Evolutionary conservation across 805 yeast species (phyloP), one percentile per base, ranked within the genome.

Genomic region (Candida sonorensis): DNA sequence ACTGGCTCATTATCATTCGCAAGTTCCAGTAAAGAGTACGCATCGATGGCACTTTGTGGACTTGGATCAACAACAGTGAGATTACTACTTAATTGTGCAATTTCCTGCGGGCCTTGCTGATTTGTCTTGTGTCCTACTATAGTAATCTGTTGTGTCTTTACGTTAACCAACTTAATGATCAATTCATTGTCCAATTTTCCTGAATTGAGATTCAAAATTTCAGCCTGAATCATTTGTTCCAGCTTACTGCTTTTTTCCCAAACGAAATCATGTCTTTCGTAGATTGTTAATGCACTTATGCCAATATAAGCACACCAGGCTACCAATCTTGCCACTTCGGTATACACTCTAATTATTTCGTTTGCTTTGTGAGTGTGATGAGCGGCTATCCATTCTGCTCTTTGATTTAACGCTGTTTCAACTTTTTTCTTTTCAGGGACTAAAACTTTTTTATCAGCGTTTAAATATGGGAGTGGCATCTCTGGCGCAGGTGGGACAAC

Each of bases 401-500:
- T 43, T 7, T 47, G 33, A 0, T 55, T 46, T 8, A 62, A 33
- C 0, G 48, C 60, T n/a, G 42, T 34, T 11, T 55, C 55, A 1
- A 59, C 44, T 34, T 61, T 63, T 24, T 47, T 51, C 30, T 59
- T 53, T 1, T 48, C 51, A 0, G 75, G 75, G 7, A 58, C 50
- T 6, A 57, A 50, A 3, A 67, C 43, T 22, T 51, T 53, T 31
- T 61, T 64, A 19, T 66, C 66, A 2, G 61, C 61, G 29, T 61
- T 61, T 23, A 69, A 41, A 40, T 56, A 67, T 0, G 73, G 71
- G 23, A 51, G 53, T 2, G 74, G 74, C 10, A 65, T 36, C 10
- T 56, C 62, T 1, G 69, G 66, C 15, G 74, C 72, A 14, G 62
- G 59, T 4, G 53, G 50, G 3, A 55, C 44, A 4, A 55, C 47